Evolutionary conservation across 345 rosid genomes (phyloP).

Genomic region (Balakata baccata): DNA sequence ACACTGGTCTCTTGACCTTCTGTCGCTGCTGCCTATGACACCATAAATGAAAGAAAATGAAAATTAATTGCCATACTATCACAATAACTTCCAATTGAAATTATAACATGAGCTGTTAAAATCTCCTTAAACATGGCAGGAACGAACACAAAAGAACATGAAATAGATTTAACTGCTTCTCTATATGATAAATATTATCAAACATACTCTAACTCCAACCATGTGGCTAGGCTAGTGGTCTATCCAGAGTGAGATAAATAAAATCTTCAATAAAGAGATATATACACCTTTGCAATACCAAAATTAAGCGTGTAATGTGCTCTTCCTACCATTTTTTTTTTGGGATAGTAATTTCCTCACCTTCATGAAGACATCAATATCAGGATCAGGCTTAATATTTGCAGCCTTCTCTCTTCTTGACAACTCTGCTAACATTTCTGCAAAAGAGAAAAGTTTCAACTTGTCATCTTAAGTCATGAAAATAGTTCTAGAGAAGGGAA

Average conservation of each 20-base stretch:
- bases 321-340: not conserved
- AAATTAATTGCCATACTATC: not conserved
- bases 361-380: conserved; percentile 74
- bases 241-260: too few species aligned
- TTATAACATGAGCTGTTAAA: too few species aligned
- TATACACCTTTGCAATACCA: not conserved
- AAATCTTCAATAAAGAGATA: too few species aligned
- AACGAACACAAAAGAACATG: not conserved
- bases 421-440: conserved; percentile 67
- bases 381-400: conserved; percentile 72
- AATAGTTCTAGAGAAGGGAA: too few species aligned
- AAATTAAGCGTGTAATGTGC: not conserved
- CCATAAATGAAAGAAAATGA: not conserved
- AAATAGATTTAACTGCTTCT: not conserved
- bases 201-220: too few species aligned
- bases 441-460: not conserved
- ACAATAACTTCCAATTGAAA: too few species aligned
- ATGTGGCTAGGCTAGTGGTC: too few species aligned
- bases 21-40: conserved; percentile 46
- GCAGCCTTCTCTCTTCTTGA: conserved; percentile 73
- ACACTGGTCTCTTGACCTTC: conserved; percentile 56
- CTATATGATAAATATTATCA: not conserved
- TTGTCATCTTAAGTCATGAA: not conserved
- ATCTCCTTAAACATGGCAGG: not conserved
- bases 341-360: conserved; percentile 28